Evolutionary conservation across 2,329 filamentous ascomycete species (phyloP).

Genomic region (Rutstroemia sp.): DNA sequence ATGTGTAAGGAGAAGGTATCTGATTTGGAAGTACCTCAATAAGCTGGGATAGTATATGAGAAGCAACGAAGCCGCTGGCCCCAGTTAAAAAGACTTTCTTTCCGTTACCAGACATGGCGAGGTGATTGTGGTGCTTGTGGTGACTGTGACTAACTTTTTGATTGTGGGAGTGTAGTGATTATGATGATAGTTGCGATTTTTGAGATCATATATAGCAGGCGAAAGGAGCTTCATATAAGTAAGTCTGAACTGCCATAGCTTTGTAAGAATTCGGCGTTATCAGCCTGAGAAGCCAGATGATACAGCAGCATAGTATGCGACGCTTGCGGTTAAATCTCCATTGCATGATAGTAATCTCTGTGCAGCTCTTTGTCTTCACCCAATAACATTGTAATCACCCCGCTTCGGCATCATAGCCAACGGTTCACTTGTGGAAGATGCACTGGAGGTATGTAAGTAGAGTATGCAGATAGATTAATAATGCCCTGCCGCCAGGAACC

Average conservation of each 20-base stretch:
- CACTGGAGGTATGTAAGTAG: background rate
- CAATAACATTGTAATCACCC: background rate
- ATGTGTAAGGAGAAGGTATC: background rate
- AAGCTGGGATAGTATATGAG: conserved; percentile 37
- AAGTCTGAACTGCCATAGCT: no score
- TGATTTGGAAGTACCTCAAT: conserved; percentile 3
- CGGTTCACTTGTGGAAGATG: background rate
- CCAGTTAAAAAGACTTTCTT: conserved; percentile 18
- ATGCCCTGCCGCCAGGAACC: no score
- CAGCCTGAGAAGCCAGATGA: background rate
- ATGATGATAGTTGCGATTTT: background rate
- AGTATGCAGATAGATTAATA: no score
- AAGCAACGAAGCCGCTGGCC: conserved; percentile 43
- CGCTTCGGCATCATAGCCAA: no score
- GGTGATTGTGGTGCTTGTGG: background rate
- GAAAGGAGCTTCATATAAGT: no score
- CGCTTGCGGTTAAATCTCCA: background rate
- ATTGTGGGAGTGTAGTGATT: background rate
- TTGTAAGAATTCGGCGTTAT: no score
- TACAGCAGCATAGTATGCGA: background rate
- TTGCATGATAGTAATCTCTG: background rate
- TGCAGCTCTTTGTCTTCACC: background rate
- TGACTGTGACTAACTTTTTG: background rate
- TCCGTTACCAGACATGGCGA: conserved; percentile 1
- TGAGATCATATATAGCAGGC: no score